A percentile compares a stretch with the other conserved stretches of the same genome.
phyloP scores from a whole-genome alignment of 2,329 filamentous ascomycete species.

The Aphanoascus verrucosus region DNA sequence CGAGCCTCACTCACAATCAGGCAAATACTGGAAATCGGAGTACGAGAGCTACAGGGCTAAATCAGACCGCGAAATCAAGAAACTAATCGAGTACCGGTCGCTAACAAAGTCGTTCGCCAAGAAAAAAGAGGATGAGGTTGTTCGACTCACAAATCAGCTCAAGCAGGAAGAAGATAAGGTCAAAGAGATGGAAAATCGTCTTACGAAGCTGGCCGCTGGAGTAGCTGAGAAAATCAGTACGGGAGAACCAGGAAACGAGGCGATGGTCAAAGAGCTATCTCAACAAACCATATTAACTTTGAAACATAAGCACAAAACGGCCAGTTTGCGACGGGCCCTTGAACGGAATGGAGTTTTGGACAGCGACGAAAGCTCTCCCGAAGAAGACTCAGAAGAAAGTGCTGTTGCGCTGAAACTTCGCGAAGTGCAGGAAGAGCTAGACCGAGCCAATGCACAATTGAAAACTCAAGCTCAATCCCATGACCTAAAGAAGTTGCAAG shows the following conservation, averaged over 20 bases:
- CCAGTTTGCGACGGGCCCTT: constrained; percentile 28
- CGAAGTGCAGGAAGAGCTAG: constrained; percentile 27
- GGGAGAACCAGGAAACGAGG: constrained; percentile 26
- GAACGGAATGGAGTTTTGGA: constrained; percentile 33
- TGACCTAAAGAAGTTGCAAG: constrained; percentile 28
- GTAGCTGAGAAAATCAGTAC: constrained; percentile 23
- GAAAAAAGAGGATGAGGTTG: constrained; percentile 48
- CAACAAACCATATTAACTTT: constrained; percentile 37
- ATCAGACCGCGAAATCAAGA: constrained; percentile 50
- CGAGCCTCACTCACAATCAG: constrained; percentile 47
- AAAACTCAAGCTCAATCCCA: constrained; percentile 24
- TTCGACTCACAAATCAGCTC: constrained; percentile 43
- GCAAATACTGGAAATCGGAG: constrained; percentile 52
- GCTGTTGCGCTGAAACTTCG: constrained; percentile 22
- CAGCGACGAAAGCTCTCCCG: constrained; percentile 20
- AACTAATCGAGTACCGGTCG: constrained; percentile 49
- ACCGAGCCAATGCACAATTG: constrained; percentile 27
- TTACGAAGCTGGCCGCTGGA: constrained; percentile 33
- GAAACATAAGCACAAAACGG: constrained; percentile 36
- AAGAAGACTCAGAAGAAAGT: constrained; percentile 16
- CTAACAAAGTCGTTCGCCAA: constrained; percentile 49
- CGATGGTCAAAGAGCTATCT: constrained; percentile 33
- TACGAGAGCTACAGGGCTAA: constrained; percentile 49
- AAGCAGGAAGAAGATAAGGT: constrained; percentile 41
- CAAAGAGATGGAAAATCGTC: constrained; percentile 35